phyloP scores from a whole-genome alignment of 2,329 filamentous ascomycete species.

The Coniochaeta prunicola region DNA sequence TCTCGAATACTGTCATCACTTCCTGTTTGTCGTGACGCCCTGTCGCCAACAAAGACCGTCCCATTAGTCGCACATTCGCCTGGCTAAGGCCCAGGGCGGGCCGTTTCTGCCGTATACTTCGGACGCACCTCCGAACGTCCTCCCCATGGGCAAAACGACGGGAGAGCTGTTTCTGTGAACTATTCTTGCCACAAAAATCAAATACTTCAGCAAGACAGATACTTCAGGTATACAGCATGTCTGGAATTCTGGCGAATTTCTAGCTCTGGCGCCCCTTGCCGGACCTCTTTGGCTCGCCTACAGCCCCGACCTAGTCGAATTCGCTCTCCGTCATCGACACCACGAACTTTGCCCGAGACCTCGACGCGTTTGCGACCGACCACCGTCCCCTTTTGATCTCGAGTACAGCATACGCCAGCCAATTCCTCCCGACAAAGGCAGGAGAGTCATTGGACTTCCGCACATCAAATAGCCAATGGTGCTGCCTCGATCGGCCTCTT shows the following conservation, averaged over 20 bases:
- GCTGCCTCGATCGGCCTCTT: conserved; percentile 20
- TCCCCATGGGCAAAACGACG: neutral
- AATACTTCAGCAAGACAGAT: neutral
- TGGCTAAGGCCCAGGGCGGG: neutral
- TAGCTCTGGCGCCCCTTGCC: conserved; percentile 42
- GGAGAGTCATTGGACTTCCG: neutral
- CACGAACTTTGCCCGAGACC: neutral
- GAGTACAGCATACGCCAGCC: neutral
- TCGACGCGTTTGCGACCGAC: neutral
- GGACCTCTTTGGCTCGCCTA: conserved; percentile 18
- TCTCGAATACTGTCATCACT: neutral
- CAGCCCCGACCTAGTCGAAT: neutral
- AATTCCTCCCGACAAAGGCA: neutral
- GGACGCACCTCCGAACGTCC: neutral
- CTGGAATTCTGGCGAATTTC: conserved; percentile 32
- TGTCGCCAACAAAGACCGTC: conserved; percentile 2
- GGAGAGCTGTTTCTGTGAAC: neutral
- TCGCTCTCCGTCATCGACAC: neutral
- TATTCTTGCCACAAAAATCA: neutral
- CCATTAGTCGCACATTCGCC: neutral
- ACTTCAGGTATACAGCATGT: conserved; percentile 31
- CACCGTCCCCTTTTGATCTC: neutral
- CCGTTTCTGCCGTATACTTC: neutral
- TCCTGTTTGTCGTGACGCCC: neutral
- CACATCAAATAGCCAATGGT: conserved; percentile 21